Evolutionary conservation across 352 stramenopile species (phyloP).

Genomic region (Pythium brachiatum): DNA sequence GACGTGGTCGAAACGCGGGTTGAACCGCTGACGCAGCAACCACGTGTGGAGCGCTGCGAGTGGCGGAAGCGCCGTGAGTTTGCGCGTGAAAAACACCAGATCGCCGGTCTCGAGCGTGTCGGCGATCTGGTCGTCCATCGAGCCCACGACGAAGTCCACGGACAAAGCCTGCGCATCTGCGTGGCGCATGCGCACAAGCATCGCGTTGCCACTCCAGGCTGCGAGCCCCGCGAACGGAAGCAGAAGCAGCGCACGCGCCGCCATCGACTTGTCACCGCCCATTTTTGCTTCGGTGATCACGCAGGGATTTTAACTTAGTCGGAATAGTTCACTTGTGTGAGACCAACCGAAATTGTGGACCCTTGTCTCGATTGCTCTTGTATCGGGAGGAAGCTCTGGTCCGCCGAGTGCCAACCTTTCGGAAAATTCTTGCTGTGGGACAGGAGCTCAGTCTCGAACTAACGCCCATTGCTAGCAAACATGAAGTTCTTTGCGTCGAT

Average conservation of each 20-base stretch:
- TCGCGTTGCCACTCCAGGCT: slow-evolving; percentile 70
- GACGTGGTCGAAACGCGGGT: slow-evolving; percentile 79
- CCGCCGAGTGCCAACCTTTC: too few species aligned
- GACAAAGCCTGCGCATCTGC: slow-evolving; percentile 28
- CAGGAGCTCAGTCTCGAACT: too few species aligned
- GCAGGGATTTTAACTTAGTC: background rate
- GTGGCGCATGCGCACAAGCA: slow-evolving; percentile 47
- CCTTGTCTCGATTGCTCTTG: background rate
- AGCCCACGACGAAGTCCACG: slow-evolving; percentile 69
- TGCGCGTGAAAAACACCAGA: slow-evolving; percentile 74
- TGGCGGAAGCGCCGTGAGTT: slow-evolving; percentile 69
- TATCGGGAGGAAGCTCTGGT: background rate
- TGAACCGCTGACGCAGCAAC: slow-evolving; percentile 44
- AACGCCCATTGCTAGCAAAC: too few species aligned
- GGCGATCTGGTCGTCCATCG: slow-evolving; percentile 86
- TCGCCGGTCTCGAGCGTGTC: slow-evolving; percentile 85
- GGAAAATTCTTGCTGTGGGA: too few species aligned
- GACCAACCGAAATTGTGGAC: too few species aligned
- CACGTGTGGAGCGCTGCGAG: slow-evolving; percentile 68
- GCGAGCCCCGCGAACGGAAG: slow-evolving; percentile 59
- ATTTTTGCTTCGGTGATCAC: background rate
- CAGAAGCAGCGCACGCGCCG: slow-evolving; percentile 42
- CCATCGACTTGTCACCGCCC: slow-evolving; percentile 23
- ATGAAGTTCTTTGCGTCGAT: background rate
- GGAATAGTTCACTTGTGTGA: background rate